phyloP scores from a whole-genome alignment of 2,329 filamentous ascomycete species.

The Fusarium dimerum region DNA sequence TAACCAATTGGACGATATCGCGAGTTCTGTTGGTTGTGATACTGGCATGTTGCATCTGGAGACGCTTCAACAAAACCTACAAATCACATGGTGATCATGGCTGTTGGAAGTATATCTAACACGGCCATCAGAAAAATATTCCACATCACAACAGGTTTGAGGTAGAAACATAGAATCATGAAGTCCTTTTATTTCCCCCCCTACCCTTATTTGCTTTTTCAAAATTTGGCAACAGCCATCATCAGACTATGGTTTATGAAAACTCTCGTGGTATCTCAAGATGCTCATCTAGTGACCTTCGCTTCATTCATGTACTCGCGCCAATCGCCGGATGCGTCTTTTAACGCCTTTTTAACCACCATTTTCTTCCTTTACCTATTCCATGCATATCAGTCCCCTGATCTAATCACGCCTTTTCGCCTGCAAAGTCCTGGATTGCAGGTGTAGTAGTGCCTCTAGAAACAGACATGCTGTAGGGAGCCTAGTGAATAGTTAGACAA shows the following conservation, averaged over 20 bases:
- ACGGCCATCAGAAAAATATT: too few species aligned
- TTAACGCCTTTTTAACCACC: neutral
- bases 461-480: slow-evolving; percentile 70
- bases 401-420: slow-evolving; percentile 23
- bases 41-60: too few species aligned
- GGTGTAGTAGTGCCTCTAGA: slow-evolving; percentile 65
- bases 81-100: too few species aligned
- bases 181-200: too few species aligned
- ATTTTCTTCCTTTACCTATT: neutral
- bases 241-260: neutral
- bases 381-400: neutral
- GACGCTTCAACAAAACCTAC: too few species aligned
- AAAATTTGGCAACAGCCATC: too few species aligned
- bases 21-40: too few species aligned
- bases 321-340: neutral
- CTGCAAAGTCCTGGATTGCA: slow-evolving; percentile 42
- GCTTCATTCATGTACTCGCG: neutral
- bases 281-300: neutral
- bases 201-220: too few species aligned
- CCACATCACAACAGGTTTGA: too few species aligned
- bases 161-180: too few species aligned
- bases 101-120: too few species aligned
- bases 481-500: slow-evolving; percentile 44
- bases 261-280: neutral
- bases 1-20: too few species aligned